Percentiles rank a stretch among this genome's conserved stretches.
phyloP scores from a whole-genome alignment of 345 rosid species.

The Eucalyptus leucophloia region DNA sequence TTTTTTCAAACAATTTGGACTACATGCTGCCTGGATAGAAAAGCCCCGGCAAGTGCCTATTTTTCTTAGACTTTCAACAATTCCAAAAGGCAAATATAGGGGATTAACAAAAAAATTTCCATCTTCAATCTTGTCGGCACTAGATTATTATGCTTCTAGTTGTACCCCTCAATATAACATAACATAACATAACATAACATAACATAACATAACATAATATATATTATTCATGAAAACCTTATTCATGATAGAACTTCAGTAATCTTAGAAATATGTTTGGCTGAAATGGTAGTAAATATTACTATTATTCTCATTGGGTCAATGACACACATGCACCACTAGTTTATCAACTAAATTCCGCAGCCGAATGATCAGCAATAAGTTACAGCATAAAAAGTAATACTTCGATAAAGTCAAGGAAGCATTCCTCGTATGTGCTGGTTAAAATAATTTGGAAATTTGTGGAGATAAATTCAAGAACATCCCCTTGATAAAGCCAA shows the following conservation, averaged over 20 bases:
- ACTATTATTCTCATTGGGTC: neutral
- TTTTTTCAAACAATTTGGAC: neutral
- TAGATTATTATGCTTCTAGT: too few species aligned
- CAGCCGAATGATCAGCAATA: neutral
- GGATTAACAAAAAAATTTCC: neutral
- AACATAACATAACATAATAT: too few species aligned
- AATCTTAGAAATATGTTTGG: neutral
- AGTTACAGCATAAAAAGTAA: neutral
- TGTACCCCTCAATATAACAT: neutral
- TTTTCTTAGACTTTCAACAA: neutral
- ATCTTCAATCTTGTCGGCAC: neutral
- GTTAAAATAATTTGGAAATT: neutral
- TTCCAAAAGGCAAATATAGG: neutral
- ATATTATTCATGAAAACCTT: neutral
- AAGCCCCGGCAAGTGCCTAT: neutral
- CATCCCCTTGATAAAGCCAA: neutral
- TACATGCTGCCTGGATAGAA: neutral
- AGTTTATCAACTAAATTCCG: neutral
- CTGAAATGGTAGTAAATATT: neutral
- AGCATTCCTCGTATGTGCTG: neutral
- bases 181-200: too few species aligned
- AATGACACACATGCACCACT: neutral
- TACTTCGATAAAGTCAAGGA: neutral
- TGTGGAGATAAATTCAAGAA: neutral
- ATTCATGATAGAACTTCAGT: too few species aligned